Percentiles rank a stretch among this genome's conserved stretches.
These are phyloP conservation scores for Suillus fuscotomentosus DNA, from an alignment of 768 basidiomycete species.

Conservation along the genomic window DNA sequence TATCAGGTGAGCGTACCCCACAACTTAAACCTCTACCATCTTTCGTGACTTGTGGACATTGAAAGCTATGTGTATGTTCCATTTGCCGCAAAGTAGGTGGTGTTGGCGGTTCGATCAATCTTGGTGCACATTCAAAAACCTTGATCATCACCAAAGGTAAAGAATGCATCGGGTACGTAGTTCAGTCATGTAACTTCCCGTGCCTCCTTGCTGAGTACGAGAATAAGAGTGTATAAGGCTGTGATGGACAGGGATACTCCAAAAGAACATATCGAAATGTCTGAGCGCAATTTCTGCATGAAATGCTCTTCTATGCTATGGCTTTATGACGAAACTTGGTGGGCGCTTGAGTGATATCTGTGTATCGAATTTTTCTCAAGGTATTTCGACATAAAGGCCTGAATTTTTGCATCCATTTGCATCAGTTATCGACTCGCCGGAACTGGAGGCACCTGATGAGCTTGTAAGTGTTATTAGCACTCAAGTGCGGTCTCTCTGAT, in stretches of 20 bases:
- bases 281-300: conserved; percentile 63
- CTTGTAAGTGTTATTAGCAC: conserved; percentile 38
- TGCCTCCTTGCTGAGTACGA: not conserved
- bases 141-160: conserved; percentile 51
- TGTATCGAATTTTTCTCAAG: not conserved
- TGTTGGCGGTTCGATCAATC: conserved; percentile 61
- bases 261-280: conserved; percentile 44
- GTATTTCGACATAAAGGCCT: conserved; percentile 41
- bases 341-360: conserved; percentile 11
- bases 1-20: conserved; percentile 46
- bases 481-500: not conserved
- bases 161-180: conserved; percentile 49
- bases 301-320: conserved; percentile 68
- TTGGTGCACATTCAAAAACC: conserved; percentile 53
- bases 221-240: conserved; percentile 58
- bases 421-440: conserved; percentile 60
- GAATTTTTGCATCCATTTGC: conserved; percentile 68
- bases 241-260: conserved; percentile 55
- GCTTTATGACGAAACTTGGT: conserved; percentile 60
- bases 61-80: conserved; percentile 60
- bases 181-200: not conserved
- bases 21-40: not conserved
- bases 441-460: conserved; percentile 48
- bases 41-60: not conserved
- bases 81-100: conserved; percentile 75